phyloP scores from a whole-genome alignment of 306 rosid genomes.

The Lathyrus aphaca region DNA sequence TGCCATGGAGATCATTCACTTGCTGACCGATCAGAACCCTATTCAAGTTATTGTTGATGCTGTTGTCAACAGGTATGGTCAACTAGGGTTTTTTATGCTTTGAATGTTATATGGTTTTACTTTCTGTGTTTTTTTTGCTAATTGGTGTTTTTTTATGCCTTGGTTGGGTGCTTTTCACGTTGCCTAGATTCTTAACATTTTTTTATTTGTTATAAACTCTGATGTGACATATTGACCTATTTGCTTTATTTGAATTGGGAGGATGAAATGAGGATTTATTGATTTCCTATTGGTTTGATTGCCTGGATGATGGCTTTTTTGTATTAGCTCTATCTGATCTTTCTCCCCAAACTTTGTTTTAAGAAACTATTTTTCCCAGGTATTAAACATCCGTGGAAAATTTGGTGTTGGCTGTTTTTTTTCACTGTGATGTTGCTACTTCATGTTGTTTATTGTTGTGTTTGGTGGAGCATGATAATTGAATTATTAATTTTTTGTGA shows the following conservation, averaged over 20 bases:
- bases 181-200: too few species aligned
- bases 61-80: conserved; percentile 57
- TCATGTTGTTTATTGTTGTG: too few species aligned
- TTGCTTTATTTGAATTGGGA: neutral
- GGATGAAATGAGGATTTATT: conserved; percentile 37
- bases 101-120: neutral
- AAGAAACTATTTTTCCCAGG: neutral
- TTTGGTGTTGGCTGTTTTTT: neutral
- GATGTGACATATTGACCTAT: neutral
- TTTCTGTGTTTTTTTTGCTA: neutral
- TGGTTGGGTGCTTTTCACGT: too few species aligned
- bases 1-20: conserved; percentile 69
- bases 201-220: neutral
- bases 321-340: conserved; percentile 14
- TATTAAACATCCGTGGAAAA: too few species aligned
- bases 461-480: too few species aligned
- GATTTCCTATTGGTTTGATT: conserved; percentile 47
- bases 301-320: neutral
- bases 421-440: too few species aligned
- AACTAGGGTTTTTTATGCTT: too few species aligned
- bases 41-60: conserved; percentile 70
- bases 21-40: conserved; percentile 63
- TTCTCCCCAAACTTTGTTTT: neutral
- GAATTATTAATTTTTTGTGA: too few species aligned
- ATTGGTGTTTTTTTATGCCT: neutral